A percentile compares a stretch with the other conserved stretches of the same genome.
These are phyloP conservation scores for Entophlyctis luteolus DNA, from an alignment of 192 early-diverging fungal species.

Conservation along the genomic window DNA sequence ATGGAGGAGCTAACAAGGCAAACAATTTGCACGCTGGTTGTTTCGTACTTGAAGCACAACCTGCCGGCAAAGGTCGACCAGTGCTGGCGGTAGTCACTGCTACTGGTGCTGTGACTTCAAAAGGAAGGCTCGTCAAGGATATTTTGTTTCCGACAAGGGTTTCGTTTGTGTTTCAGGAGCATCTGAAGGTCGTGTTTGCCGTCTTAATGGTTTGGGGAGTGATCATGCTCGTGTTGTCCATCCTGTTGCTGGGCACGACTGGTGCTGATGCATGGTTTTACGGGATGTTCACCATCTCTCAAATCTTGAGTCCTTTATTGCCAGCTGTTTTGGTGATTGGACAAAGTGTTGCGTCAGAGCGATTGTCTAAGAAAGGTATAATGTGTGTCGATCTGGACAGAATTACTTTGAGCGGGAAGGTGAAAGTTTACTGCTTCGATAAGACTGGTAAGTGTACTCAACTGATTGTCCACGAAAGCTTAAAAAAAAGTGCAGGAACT, in stretches of 20 bases:
- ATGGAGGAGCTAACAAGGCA: conserved; percentile 39
- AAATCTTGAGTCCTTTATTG: conserved; percentile 65
- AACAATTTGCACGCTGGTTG: conserved; percentile 71
- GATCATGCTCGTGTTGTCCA: conserved; percentile 38
- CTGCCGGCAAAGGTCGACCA: conserved; percentile 18
- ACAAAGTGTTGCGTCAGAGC: conserved; percentile 64
- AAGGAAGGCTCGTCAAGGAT: conserved; percentile 69
- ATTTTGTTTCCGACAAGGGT: conserved; percentile 69
- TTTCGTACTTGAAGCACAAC: conserved; percentile 55
- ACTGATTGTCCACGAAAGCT: not conserved
- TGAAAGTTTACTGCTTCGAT: conserved; percentile 74
- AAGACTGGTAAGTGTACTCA: conserved; percentile 49
- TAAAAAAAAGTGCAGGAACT: conserved; percentile 44
- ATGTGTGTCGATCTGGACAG: conserved; percentile 69
- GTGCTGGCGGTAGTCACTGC: conserved; percentile 58
- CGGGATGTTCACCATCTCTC: conserved; percentile 68
- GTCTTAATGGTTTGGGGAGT: conserved; percentile 66
- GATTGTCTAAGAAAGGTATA: conserved; percentile 61
- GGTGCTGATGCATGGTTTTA: conserved; percentile 70
- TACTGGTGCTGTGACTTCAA: conserved; percentile 65
- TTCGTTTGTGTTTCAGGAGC: conserved; percentile 76
- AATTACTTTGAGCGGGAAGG: conserved; percentile 71
- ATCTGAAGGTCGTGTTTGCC: conserved; percentile 66
- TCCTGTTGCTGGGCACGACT: conserved; percentile 29
- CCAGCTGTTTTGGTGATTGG: conserved; percentile 73